Conservation (phyloP, 2,329 filamentous ascomycete species). For the Metarhizium anisopliae region DNA sequence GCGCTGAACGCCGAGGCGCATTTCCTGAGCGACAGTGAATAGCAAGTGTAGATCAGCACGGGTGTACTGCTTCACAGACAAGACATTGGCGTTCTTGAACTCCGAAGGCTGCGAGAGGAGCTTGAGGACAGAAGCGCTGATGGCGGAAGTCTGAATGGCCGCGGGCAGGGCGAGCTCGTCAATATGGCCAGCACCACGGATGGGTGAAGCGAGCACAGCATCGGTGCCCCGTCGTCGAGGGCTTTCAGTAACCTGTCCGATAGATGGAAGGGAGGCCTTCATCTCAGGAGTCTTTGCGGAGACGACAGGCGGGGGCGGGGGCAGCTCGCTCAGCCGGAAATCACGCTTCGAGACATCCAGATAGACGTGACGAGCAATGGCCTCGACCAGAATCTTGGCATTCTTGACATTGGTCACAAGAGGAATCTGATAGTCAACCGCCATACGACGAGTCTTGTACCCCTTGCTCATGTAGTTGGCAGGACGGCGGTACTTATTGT, state of each 20-base stretch:
- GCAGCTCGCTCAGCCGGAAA: slow-evolving; percentile 82
- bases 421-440: slow-evolving; percentile 93
- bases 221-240: slow-evolving; percentile 23
- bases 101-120: slow-evolving; percentile 66
- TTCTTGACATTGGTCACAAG: slow-evolving; percentile 99
- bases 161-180: slow-evolving; percentile 38
- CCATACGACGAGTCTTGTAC: slow-evolving; percentile 94
- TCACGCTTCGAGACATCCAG: slow-evolving; percentile 77
- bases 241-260: slow-evolving; percentile 26
- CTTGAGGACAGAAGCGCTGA: slow-evolving; percentile 56
- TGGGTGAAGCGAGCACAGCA: slow-evolving; percentile 13
- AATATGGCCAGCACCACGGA: slow-evolving; percentile 16
- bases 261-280: slow-evolving; percentile 37
- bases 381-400: slow-evolving; percentile 93
- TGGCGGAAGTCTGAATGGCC: slow-evolving; percentile 40
- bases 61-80: slow-evolving; percentile 86
- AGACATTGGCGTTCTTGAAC: slow-evolving; percentile 83
- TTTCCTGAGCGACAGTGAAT: slow-evolving; percentile 95
- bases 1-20: slow-evolving; percentile 89
- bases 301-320: slow-evolving; percentile 62
- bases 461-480: slow-evolving; percentile 99
- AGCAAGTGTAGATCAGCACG: slow-evolving; percentile 83
- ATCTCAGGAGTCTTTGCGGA: slow-evolving; percentile 46
- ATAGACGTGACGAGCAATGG: slow-evolving; percentile 80
- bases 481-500: slow-evolving; percentile 90